Evolutionary conservation across 2,329 filamentous ascomycete species (phyloP), one percentile per base, ranked within the genome.

Genomic region (Fusarium albosuccineum): DNA sequence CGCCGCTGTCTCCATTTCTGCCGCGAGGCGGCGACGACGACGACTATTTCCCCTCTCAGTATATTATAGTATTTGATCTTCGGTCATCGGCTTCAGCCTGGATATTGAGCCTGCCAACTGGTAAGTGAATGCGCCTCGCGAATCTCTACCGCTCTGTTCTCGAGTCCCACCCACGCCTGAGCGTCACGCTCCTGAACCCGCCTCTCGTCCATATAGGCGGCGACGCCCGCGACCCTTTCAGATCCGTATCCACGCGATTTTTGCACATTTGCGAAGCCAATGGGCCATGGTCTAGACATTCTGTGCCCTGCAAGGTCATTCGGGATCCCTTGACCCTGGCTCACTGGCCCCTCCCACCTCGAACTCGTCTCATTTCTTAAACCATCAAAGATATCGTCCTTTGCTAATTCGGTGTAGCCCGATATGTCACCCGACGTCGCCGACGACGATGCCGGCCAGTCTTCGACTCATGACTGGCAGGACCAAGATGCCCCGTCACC

Each of bases 381-480:
- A 37, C 22, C 54, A 55, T 68, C 44, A 51, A 48, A 55, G 37
- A 30, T 29, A 39, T 63, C 55, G 45, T 39, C 16, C n/a, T 60
- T 62, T 62, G 49, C 70, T 76, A 60, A 70, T 71, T 57, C 64
- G 58, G 64, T 54, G 39, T 62, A 74, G 71, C 66, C 71, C 50
- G 59, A 60, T 45, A 78, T 79, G 72, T 76, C 78, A 53, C 73
- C 76, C 62, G 79, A 80, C 62, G 78, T 81, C 77, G 82, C 81
- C 48, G 81, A 82, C 63, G 80, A 83, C 70, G 81, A 83, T 60
- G 78, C 77, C 60, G 77, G 74, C 56, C 74, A 76, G 61, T 70
- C 77, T 54, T 75, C 77, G 30, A 70, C 70, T 49, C 72, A 74
- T 57, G 77, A 77, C 72, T 80, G 77, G 81, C 74, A 76, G 29